Percentiles rank a stretch among this genome's conserved stretches.
phyloP scores from a whole-genome alignment of 768 basidiomycete species.

The Collybia nuda region DNA sequence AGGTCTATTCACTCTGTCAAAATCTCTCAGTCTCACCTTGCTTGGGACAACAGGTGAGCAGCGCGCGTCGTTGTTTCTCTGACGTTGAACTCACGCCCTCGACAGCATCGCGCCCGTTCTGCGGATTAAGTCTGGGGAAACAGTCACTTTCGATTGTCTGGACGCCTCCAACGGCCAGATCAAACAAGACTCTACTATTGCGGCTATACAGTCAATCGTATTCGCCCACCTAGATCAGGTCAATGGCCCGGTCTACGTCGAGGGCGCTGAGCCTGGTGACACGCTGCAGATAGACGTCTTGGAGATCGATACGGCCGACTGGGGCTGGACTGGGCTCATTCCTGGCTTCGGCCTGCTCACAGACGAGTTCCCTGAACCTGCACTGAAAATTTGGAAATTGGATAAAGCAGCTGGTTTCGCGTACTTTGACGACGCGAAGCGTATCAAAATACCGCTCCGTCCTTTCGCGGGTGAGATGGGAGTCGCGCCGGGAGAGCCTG shows the following conservation, averaged over 20 bases:
- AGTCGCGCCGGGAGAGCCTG: slow-evolving; percentile 47
- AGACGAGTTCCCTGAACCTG: slow-evolving; percentile 53
- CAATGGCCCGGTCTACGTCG: slow-evolving; percentile 57
- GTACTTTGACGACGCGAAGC: slow-evolving; percentile 49
- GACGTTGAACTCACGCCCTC: not conserved
- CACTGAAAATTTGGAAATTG: slow-evolving; percentile 56
- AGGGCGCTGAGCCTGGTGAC: slow-evolving; percentile 53
- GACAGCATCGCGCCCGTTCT: slow-evolving; percentile 51
- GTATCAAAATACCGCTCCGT: slow-evolving; percentile 48
- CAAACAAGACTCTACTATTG: slow-evolving; percentile 36
- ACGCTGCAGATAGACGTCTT: slow-evolving; percentile 61
- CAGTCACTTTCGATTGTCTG: slow-evolving; percentile 58
- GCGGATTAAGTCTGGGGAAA: slow-evolving; percentile 50
- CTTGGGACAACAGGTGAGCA: slow-evolving; percentile 59
- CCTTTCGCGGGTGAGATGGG: slow-evolving; percentile 71
- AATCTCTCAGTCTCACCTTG: slow-evolving; percentile 51
- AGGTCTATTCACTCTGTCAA: slow-evolving; percentile 56
- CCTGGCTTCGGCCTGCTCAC: slow-evolving; percentile 59
- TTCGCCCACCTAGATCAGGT: slow-evolving; percentile 56
- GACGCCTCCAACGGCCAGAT: slow-evolving; percentile 66
- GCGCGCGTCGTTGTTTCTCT: not conserved
- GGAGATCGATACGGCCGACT: slow-evolving; percentile 48
- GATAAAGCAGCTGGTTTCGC: slow-evolving; percentile 38
- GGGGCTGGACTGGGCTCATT: slow-evolving; percentile 64
- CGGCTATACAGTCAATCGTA: slow-evolving; percentile 36